phyloP scores from a whole-genome alignment of 2,329 filamentous ascomycete genomes.

The Aspergillus hortae region DNA sequence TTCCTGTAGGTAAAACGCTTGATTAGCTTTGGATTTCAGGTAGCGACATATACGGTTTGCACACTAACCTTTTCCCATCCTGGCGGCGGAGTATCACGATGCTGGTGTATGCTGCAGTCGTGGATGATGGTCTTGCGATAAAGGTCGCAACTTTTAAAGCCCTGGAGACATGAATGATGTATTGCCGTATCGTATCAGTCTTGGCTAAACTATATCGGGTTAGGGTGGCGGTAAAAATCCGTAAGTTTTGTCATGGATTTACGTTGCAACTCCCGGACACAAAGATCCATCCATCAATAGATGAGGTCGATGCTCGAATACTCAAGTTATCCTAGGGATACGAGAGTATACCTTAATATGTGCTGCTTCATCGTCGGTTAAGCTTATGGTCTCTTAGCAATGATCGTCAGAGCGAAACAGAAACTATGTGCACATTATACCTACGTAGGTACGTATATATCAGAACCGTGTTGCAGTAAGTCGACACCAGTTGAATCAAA shows the following conservation, averaged over 20 bases:
- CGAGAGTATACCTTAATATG: no score
- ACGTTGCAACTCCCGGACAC: no score
- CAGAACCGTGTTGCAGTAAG: no score
- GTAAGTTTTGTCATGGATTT: background rate
- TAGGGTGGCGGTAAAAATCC: background rate
- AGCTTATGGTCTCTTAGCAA: no score
- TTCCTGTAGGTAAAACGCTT: conserved; percentile 32
- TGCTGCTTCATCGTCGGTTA: no score
- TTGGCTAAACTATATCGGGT: conserved; percentile 1
- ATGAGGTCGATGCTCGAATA: no score
- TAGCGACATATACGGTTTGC: background rate
- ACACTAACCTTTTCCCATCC: conserved; percentile 29
- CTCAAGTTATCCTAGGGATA: no score
- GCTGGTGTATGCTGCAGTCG: background rate
- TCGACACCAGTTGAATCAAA: background rate
- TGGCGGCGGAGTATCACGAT: background rate
- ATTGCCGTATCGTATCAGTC: conserved; percentile 3
- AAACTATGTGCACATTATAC: no score
- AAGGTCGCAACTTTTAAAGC: background rate
- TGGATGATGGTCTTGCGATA: background rate
- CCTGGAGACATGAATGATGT: conserved; percentile 12
- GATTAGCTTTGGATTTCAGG: background rate
- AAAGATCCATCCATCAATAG: no score
- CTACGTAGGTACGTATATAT: no score
- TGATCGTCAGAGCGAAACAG: no score